phyloP scores from a whole-genome alignment of 352 stramenopile genomes.

The Phytophthora colocasiae region DNA sequence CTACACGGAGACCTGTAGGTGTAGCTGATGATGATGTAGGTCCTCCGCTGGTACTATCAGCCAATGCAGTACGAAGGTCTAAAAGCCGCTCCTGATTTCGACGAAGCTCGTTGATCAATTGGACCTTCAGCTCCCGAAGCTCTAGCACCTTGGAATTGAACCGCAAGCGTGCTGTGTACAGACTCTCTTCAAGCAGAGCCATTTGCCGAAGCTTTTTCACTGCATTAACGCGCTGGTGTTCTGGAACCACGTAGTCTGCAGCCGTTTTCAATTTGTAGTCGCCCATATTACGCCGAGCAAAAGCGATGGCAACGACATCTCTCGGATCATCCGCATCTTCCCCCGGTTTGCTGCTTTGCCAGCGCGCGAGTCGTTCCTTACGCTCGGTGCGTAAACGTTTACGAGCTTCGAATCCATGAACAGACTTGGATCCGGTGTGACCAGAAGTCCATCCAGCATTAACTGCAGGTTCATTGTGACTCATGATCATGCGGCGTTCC shows the following conservation, averaged over 20 bases:
- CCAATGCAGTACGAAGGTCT: constrained; percentile 55
- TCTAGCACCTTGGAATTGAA: constrained; percentile 94
- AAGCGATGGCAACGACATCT: constrained; percentile 91
- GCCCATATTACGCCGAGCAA: constrained; percentile 89
- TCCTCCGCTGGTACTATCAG: constrained; percentile 1
- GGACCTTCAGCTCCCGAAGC: constrained; percentile 89
- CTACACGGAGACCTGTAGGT: constrained; percentile 45
- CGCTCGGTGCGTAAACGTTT: constrained; percentile 80
- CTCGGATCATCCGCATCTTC: constrained; percentile 91
- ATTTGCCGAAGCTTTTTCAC: constrained; percentile 91
- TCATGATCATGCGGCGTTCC: constrained; percentile 56
- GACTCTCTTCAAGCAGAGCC: constrained; percentile 79
- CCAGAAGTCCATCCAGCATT: constrained; percentile 10
- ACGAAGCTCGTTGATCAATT: constrained; percentile 78
- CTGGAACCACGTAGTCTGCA: constrained; percentile 88
- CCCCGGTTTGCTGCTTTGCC: constrained; percentile 78
- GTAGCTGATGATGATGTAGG: not conserved
- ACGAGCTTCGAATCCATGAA: constrained; percentile 84
- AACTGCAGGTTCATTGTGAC: constrained; percentile 18
- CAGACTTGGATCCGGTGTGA: constrained; percentile 26
- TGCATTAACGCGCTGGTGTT: constrained; percentile 90
- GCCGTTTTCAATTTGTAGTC: constrained; percentile 94
- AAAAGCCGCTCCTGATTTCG: constrained; percentile 61
- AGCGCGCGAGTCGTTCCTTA: constrained; percentile 66
- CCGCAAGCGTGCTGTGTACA: constrained; percentile 80